Conservation (phyloP, 2,329 filamentous ascomycete genomes). For the Hypoxylon sp. region DNA sequence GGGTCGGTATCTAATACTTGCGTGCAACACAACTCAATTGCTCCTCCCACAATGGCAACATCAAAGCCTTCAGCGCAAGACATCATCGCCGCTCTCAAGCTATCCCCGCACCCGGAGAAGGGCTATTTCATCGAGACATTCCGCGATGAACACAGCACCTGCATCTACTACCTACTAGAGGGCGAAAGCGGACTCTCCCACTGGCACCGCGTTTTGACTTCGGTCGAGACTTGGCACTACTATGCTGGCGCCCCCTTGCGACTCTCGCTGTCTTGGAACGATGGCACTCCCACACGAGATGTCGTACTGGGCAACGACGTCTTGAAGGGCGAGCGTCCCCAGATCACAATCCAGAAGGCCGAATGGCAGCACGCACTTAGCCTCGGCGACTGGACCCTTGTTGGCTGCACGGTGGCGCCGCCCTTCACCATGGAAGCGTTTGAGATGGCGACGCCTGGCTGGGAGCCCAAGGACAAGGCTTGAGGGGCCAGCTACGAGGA, state of each 20-base stretch:
- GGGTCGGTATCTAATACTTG: too few species aligned
- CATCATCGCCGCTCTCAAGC: conserved; percentile 60
- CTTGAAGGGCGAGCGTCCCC: conserved; percentile 58
- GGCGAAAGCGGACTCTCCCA: conserved; percentile 60
- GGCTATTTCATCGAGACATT: conserved; percentile 66
- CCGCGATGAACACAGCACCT: conserved; percentile 62
- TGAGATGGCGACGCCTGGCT: conserved; percentile 49
- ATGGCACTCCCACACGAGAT: conserved; percentile 58
- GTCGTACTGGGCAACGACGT: conserved; percentile 60
- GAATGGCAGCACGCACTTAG: conserved; percentile 65
- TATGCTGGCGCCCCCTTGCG: conserved; percentile 66
- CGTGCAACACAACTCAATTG: background rate
- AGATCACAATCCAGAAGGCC: conserved; percentile 58
- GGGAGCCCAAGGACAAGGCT: conserved; percentile 44
- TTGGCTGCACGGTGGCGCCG: conserved; percentile 55
- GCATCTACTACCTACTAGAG: conserved; percentile 69
- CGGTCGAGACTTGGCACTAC: conserved; percentile 67
- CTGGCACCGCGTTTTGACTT: conserved; percentile 66
- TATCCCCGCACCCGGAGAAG: conserved; percentile 64
- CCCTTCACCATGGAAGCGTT: conserved; percentile 50
- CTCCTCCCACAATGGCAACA: conserved; percentile 42
- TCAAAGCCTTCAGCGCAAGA: conserved; percentile 58
- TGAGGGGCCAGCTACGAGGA: background rate
- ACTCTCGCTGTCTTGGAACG: conserved; percentile 61
- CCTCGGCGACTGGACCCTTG: conserved; percentile 64